Base-by-base conservation (phyloP, 2,329 filamentous ascomycete genomes). In the Hypocrella siamensis region DNA sequence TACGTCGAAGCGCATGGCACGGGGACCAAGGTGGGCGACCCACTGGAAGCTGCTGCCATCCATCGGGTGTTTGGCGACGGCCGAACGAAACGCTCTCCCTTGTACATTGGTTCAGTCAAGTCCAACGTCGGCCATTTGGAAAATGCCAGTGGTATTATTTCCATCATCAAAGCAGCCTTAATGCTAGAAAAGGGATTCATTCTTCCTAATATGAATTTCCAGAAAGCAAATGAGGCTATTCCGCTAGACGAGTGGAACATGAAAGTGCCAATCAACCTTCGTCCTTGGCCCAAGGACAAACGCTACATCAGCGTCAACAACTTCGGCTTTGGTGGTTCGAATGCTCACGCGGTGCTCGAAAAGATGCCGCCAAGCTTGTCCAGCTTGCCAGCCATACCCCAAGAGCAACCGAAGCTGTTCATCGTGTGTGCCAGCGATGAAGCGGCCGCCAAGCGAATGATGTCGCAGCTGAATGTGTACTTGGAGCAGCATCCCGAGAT, bases 1-100 rank as follows among this genome's bases (percentile, higher is more conserved):
- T 58, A 49, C 31, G 41, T 59, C 22, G 67, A 74, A 40, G 63
- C 63, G 3, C 69, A 74, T 42, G 67, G 67, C 14, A 71, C 68
- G 0, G 68, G 67, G 6, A 74, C 69, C 14, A 54, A 54, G 24
- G 60, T 61, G 2, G 70, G 70, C 3, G 69, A 74, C 36, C 66
- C 67, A 0, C 59, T 64, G n/a, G 69, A 74, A 38, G 61, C 63
- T 1, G 51, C 47, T 9, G 65, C 62, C 4, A 57, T 71, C 21
- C 46, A 56, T 25, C 53, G 54, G 7, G 57, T 63, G 0, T 57
- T 67, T 18, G 52, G 55, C 5, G 35, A 46, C 15, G 51, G 53
- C 4, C 52, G 59, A 8, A 53, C 55, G 16, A 44, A 50, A n/a
- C 47, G 54, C n/a, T 46, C 52, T 27, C 61, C 59, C 4, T 40